phyloP scores from a whole-genome alignment of 2,329 filamentous ascomycete species.

The Apiospora pterosperma region DNA sequence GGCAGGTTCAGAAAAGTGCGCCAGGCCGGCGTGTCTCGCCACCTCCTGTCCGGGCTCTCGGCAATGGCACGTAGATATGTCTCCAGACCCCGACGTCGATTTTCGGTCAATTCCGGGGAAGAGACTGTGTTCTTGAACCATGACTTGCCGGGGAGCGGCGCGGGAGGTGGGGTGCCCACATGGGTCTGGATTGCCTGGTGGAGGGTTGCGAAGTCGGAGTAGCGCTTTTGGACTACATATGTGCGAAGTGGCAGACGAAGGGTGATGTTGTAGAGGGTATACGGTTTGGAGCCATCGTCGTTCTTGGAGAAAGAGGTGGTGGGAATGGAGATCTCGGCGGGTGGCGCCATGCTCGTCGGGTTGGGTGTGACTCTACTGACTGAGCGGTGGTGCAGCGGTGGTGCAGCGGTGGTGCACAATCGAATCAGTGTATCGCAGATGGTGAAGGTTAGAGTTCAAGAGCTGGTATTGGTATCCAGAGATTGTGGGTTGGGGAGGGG shows the following conservation, averaged over 20 bases:
- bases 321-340: conserved; percentile 64
- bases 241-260: conserved; percentile 73
- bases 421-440: too few relatives aligned
- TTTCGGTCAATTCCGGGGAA: conserved; percentile 66
- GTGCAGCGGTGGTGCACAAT: too few relatives aligned
- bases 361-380: background rate
- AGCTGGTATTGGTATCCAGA: too few relatives aligned
- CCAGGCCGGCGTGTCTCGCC: conserved; percentile 73
- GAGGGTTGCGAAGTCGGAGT: conserved; percentile 72
- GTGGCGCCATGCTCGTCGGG: conserved; percentile 52
- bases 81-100: conserved; percentile 66
- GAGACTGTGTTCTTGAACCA: conserved; percentile 74
- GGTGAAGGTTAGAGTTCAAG: too few relatives aligned
- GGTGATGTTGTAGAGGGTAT: conserved; percentile 75
- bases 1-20: conserved; percentile 71
- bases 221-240: conserved; percentile 75
- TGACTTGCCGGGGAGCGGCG: conserved; percentile 66
- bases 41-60: conserved; percentile 68
- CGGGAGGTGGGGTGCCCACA: conserved; percentile 62
- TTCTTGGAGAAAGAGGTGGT: conserved; percentile 55
- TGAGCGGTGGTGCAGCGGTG: too few relatives aligned
- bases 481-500: too few relatives aligned
- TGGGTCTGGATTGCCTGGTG: conserved; percentile 59
- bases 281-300: conserved; percentile 57
- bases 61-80: conserved; percentile 70